Evolutionary conservation across 2,329 filamentous ascomycete species (phyloP), one percentile per base, ranked within the genome.

Genomic region (Fusarium virguliforme): DNA sequence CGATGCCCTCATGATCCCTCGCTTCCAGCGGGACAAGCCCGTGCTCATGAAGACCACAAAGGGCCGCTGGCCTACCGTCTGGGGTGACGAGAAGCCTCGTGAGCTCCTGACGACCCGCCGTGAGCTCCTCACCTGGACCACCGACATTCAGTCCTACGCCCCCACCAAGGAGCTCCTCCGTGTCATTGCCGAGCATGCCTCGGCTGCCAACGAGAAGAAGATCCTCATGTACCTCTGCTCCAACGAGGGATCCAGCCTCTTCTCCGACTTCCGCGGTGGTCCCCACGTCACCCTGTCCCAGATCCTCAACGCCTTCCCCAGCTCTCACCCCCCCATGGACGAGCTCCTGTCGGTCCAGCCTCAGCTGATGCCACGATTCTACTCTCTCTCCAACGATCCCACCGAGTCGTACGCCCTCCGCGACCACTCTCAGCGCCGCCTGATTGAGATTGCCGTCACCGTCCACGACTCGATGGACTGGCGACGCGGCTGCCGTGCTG

Each of bases 371-470:
- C 96, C 96, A 3, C 93, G 96, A 66, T 99, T 99, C 85, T 99
- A 99, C 84, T 98, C 95, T 4, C 90, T 99, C 13, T 98, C 95
- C 60, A 98, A 97, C 80, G 96, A 99, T 77, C 96, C 96, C 0
- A 93, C 96, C 71, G 90, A 97, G 73, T 87, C 87, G 8, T 92
- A 88, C 67, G 88, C 88, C 68, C 87, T 90, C 24, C 88, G 90
- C 68, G 92, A 92, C 70, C 88, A 89, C 40, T 89, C 92, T 70
- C 88, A 89, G 73, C 92, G 93, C 71, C 92, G 95, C 32, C 84
- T 98, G 65, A 91, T 99, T 76, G 96, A 98, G 83, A 93, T 98
- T 77, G 96, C 96, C n/a, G 96, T 99, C 63, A 97, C 95, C 8
- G 91, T 99, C 66, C 96, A 98, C 80, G 94, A 98, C 80, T 90